A percentile compares a stretch with the other conserved stretches of the same genome.
Evolutionary conservation across 2,329 filamentous ascomycete species (phyloP).

Genomic region (Aspergillus japonicus): DNA sequence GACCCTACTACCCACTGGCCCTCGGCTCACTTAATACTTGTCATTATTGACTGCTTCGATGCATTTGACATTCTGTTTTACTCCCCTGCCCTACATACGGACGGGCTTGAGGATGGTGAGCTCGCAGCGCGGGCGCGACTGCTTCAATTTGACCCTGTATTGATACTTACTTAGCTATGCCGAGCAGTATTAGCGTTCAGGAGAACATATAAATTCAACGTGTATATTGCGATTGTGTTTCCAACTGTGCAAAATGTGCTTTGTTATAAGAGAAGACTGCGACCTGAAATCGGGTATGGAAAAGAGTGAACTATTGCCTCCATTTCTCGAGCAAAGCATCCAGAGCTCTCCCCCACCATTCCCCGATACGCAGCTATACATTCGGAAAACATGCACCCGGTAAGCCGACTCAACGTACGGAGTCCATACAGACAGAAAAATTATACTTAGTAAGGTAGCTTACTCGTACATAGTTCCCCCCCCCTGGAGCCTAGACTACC

Average conservation of each 20-base stretch:
- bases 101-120: neutral
- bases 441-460: neutral
- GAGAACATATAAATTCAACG: conserved; percentile 8
- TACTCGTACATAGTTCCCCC: neutral
- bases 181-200: conserved; percentile 4
- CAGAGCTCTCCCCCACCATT: too few species aligned
- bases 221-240: neutral
- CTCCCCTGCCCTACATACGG: conserved; percentile 7
- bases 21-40: conserved; percentile 1
- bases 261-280: too few species aligned
- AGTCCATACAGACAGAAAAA: too few species aligned
- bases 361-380: neutral
- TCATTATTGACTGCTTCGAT: conserved; percentile 1
- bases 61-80: conserved; percentile 8
- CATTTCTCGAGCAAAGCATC: too few species aligned
- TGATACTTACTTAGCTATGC: conserved; percentile 17
- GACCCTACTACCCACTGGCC: neutral
- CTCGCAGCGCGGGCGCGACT: conserved; percentile 18
- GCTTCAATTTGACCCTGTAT: neutral
- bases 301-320: too few species aligned
- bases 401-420: neutral
- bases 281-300: too few species aligned
- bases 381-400: neutral
- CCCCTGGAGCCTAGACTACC: neutral
- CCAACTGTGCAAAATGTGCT: neutral